Percentiles rank a stretch among this genome's conserved stretches.
These are phyloP conservation scores for Vitis hybrid DNA, from an alignment of 177 flowering plant species.

Conservation along the genomic window DNA sequence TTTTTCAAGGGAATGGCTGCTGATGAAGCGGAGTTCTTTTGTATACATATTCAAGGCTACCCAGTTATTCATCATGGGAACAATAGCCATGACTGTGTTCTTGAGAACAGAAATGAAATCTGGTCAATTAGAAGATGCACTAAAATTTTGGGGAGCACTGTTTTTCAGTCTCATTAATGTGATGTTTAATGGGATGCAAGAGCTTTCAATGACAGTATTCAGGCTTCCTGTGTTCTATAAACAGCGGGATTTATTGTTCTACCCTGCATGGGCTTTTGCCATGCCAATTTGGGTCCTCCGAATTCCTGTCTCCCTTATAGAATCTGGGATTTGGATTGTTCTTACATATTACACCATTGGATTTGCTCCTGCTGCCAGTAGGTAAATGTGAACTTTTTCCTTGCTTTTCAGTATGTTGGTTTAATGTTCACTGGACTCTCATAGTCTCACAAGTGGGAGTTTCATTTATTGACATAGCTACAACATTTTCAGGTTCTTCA, in stretches of 20 bases:
- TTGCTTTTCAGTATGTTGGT: neutral
- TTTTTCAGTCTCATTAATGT: constrained; percentile 60
- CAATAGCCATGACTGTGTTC: constrained; percentile 54
- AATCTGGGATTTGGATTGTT: constrained; percentile 55
- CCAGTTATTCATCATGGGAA: constrained; percentile 57
- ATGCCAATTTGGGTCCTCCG: constrained; percentile 58
- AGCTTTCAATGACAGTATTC: constrained; percentile 50
- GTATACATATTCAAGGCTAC: constrained; percentile 57
- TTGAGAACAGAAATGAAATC: constrained; percentile 53
- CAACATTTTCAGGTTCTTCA: constrained; percentile 28
- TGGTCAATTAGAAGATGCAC: constrained; percentile 45
- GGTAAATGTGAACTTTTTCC: constrained; percentile 20
- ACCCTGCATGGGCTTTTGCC: constrained; percentile 67
- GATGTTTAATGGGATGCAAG: constrained; percentile 69
- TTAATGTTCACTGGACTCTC: neutral
- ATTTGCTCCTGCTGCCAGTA: constrained; percentile 47
- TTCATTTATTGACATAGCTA: neutral
- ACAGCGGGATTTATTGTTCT: constrained; percentile 56
- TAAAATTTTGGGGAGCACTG: constrained; percentile 53
- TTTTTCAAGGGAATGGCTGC: constrained; percentile 56
- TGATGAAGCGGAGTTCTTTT: constrained; percentile 59
- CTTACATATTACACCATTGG: constrained; percentile 68
- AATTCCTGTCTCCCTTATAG: constrained; percentile 54
- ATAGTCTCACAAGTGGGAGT: neutral
- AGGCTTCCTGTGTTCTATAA: constrained; percentile 66